Evolutionary conservation across 2,329 filamentous ascomycete genomes (phyloP).

Genomic region (Colletotrichum magnum): DNA sequence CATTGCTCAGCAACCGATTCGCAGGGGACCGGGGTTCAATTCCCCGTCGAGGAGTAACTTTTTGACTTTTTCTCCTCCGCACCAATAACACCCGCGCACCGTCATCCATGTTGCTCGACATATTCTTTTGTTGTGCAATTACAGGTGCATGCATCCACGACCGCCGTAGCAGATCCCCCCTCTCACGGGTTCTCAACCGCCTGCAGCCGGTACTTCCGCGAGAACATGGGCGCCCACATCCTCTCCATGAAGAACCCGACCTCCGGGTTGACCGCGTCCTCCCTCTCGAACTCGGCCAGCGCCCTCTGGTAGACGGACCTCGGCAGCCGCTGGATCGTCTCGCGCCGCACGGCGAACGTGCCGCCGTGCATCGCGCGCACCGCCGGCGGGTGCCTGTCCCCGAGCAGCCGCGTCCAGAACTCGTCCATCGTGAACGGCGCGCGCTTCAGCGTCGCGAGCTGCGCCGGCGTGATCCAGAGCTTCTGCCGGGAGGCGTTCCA

Average conservation of each 20-base stretch:
- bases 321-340: constrained; percentile 35
- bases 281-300: constrained; percentile 35
- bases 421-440: constrained; percentile 37
- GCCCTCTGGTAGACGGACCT: constrained; percentile 27
- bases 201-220: constrained; percentile 26
- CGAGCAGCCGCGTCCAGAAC: constrained; percentile 33
- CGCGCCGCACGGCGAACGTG: constrained; percentile 34
- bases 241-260: constrained; percentile 41
- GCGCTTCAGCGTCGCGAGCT: constrained; percentile 25
- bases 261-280: constrained; percentile 39
- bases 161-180: background rate
- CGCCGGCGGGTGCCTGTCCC: constrained; percentile 33
- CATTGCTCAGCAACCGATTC: background rate
- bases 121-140: too few species aligned
- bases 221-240: constrained; percentile 42
- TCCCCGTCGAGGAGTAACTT: constrained; percentile 18
- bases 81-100: too few species aligned
- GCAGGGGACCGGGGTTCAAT: constrained; percentile 32
- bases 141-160: background rate
- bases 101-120: too few species aligned
- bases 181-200: constrained; percentile 16
- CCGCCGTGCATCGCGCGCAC: constrained; percentile 41
- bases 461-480: constrained; percentile 40
- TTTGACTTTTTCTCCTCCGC: background rate
- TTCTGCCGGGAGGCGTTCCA: constrained; percentile 35